Conservation (phyloP, 768 basidiomycete genomes). For the Trametes cinnabarina region DNA sequence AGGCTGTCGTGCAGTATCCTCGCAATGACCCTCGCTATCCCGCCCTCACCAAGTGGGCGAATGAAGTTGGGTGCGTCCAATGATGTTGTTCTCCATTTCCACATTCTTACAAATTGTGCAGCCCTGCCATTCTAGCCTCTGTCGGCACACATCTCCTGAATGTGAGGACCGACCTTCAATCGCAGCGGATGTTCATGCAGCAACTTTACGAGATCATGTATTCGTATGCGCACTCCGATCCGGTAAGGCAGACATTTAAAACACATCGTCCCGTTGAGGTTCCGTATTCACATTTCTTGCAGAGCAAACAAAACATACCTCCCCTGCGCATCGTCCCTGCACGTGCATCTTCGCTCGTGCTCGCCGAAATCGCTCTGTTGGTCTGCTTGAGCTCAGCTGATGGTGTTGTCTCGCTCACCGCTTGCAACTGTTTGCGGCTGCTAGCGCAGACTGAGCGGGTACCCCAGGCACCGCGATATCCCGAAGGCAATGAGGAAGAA, state of each 20-base stretch:
- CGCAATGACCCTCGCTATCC: slow-evolving; percentile 38
- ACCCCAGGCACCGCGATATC: slow-evolving; percentile 52
- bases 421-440: slow-evolving; percentile 66
- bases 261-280: neutral
- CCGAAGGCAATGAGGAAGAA: slow-evolving; percentile 56
- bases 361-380: slow-evolving; percentile 72
- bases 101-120: neutral
- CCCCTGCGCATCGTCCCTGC: slow-evolving; percentile 48
- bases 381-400: slow-evolving; percentile 71
- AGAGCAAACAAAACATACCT: slow-evolving; percentile 39
- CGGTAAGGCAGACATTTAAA: neutral
- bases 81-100: neutral
- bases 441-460: slow-evolving; percentile 67
- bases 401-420: slow-evolving; percentile 60
- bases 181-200: slow-evolving; percentile 68
- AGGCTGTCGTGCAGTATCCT: slow-evolving; percentile 43
- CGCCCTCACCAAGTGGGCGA: slow-evolving; percentile 43
- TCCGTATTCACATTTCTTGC: neutral
- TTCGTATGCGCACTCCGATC: slow-evolving; percentile 34
- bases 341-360: slow-evolving; percentile 60
- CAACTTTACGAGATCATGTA: slow-evolving; percentile 60
- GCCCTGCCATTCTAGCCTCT: slow-evolving; percentile 39
- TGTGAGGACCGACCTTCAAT: slow-evolving; percentile 56
- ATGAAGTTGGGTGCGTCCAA: slow-evolving; percentile 43
- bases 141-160: slow-evolving; percentile 57